Evolutionary conservation across 2,329 filamentous ascomycete species (phyloP), one percentile per base, ranked within the genome.

Genomic region (Colletotrichum eleusines): DNA sequence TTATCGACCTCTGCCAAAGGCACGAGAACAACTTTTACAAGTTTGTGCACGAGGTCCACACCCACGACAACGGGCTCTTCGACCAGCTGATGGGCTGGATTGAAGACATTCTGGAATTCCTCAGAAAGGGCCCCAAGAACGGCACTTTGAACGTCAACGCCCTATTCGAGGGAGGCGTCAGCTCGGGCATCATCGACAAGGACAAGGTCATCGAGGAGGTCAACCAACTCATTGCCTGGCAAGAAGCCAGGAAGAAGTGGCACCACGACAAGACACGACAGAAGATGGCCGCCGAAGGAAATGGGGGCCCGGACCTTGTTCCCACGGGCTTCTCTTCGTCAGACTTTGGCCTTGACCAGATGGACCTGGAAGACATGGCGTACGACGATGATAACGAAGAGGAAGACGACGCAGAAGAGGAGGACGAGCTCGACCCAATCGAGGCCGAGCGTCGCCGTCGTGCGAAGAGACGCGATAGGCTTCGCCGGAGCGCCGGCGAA

Each of bases 11-110:
- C 28, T 99, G 96, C 80, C 92, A 94, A 74, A 90, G 96, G 53
- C 96, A 99, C 80, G 94, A 99, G 81, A 90, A 97, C 79, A 97
- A 97, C 82, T 95, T 99, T 79, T 99, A 98, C 87, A 98, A 97
- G 80, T 99, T 99, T 80, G 92, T 99, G 4, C 96, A 99, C 80
- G 96, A 99, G 82, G 95, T 99, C 0, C 96, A 99, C 78, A 91
- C 93, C 8, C 95, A 99, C 77, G 96, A 99, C 79, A 97, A 99
- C 73, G 96, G 96, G 0, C 88, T 99, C 1, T 99, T 99, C 76
- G 95, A 94, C 44, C 93, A 97, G 76, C 88, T 99, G 62, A 99
- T 99, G 96, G 91, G 91, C 33, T 98, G 96, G 96, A 91, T 98
- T 55, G 96, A 99, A 82, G 93, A 92, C 44, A 98, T 99, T 69